Evolutionary conservation across 305 asterid genomes (phyloP).

Genomic region (Solanum aculeatissimum): DNA sequence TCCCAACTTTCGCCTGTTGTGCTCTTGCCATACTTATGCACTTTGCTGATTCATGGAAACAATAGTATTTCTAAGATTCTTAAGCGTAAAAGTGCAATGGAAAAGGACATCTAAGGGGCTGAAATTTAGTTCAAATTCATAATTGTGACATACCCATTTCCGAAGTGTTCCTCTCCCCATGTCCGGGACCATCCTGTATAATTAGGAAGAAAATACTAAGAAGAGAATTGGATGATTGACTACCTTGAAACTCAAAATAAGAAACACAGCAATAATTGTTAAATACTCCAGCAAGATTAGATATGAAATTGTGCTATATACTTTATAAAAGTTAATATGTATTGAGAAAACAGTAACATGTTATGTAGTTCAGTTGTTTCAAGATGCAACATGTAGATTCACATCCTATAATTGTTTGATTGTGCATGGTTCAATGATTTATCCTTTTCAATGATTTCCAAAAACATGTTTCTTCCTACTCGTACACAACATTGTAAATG

Average conservation of each 20-base stretch:
- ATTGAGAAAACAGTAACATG: not conserved
- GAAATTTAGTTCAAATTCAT: not conserved
- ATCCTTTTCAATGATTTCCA: not conserved
- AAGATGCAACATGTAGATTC: not conserved
- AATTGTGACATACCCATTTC: conserved; percentile 62
- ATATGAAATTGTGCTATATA: not conserved
- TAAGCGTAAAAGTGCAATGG: not conserved
- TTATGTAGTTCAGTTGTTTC: not conserved
- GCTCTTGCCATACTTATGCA: conserved; percentile 95
- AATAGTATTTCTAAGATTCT: not conserved
- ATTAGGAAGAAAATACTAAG: not conserved
- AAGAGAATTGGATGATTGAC: not conserved
- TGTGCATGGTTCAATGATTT: not conserved
- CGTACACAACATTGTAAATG: not conserved
- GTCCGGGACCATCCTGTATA: conserved; percentile 92
- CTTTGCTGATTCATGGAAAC: conserved; percentile 47
- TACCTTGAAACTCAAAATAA: not conserved
- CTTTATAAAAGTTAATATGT: not conserved
- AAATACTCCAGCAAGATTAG: not conserved
- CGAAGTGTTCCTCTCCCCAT: conserved; percentile 99
- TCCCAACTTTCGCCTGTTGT: conserved; percentile 99
- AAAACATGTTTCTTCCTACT: not conserved
- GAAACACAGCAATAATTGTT: not conserved
- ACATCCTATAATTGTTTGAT: not conserved
- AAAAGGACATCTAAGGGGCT: not conserved